These are phyloP conservation scores for Stephanodiscus triporus DNA, from an alignment of 108 stramenopile species.

Conservation along the genomic window DNA sequence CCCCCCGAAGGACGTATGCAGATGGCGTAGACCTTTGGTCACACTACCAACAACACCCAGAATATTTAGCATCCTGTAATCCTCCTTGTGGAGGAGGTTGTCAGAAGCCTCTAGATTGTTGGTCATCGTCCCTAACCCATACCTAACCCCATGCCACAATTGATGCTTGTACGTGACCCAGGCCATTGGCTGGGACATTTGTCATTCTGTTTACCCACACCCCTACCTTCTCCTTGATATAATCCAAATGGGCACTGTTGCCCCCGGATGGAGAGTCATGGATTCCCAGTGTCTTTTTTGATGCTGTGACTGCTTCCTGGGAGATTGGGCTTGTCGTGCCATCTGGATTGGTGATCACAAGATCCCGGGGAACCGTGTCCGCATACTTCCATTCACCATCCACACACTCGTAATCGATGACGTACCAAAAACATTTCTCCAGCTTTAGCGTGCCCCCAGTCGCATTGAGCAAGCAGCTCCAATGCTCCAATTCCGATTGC, in stretches of 20 bases:
- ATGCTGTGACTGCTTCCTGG: not conserved
- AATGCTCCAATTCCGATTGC: too few species aligned
- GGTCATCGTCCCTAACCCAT: constrained; percentile 5
- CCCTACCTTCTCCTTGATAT: not conserved
- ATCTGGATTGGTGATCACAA: too few species aligned
- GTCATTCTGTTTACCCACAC: not conserved
- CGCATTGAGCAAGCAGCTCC: too few species aligned
- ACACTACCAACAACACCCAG: constrained; percentile 18
- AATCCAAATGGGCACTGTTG: not conserved
- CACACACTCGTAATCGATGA: too few species aligned
- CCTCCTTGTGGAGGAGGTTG: not conserved
- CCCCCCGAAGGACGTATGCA: constrained; percentile 9
- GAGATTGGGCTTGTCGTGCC: too few species aligned
- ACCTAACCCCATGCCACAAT: not conserved
- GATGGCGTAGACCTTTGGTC: not conserved
- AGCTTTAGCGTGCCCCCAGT: too few species aligned
- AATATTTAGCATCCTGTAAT: constrained; percentile 3
- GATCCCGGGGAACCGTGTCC: too few species aligned
- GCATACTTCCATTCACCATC: too few species aligned
- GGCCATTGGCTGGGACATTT: not conserved
- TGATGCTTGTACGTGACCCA: not conserved
- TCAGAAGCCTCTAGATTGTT: not conserved
- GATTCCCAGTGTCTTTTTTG: not conserved
- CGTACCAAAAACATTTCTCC: too few species aligned
- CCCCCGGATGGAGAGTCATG: not conserved